Evolutionary conservation across 192 early-diverging fungal genomes (phyloP).

Genomic region (Endogone sp.): DNA sequence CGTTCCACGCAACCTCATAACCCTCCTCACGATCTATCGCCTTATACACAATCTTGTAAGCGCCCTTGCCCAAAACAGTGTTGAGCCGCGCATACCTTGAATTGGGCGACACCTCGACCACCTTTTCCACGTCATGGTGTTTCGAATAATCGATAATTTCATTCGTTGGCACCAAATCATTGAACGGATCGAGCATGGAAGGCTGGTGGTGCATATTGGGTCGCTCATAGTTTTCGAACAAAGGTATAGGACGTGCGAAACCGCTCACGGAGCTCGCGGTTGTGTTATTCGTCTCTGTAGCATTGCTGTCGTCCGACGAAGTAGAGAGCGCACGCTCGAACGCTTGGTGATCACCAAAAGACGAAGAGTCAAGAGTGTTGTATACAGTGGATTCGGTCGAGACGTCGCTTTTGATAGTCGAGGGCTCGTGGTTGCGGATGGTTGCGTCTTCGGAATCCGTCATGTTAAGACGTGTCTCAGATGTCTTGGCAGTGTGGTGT

Average conservation of each 20-base stretch:
- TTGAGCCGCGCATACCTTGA: conserved; percentile 51
- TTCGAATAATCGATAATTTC: conserved; percentile 46
- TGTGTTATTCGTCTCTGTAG: background rate
- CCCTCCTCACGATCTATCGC: conserved; percentile 86
- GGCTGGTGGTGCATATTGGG: background rate
- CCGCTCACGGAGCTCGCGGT: background rate
- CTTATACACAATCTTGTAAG: conserved; percentile 86
- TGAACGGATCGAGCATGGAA: background rate
- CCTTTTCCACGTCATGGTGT: conserved; percentile 46
- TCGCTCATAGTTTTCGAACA: background rate
- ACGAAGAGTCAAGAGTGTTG: background rate
- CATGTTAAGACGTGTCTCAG: conserved; percentile 17
- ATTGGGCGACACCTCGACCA: conserved; percentile 49
- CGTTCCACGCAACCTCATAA: conserved; percentile 88
- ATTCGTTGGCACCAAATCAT: conserved; percentile 20
- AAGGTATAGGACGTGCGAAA: background rate
- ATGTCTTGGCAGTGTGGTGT: background rate
- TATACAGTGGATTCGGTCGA: background rate
- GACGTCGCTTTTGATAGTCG: conserved; percentile 2
- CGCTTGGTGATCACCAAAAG: background rate
- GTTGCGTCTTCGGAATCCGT: background rate
- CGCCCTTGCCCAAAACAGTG: conserved; percentile 72
- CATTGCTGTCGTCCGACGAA: background rate
- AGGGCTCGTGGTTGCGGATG: background rate
- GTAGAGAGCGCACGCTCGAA: background rate